Base-by-base conservation (phyloP, 768 basidiomycete species). In the Kwoniella sp. region DNA sequence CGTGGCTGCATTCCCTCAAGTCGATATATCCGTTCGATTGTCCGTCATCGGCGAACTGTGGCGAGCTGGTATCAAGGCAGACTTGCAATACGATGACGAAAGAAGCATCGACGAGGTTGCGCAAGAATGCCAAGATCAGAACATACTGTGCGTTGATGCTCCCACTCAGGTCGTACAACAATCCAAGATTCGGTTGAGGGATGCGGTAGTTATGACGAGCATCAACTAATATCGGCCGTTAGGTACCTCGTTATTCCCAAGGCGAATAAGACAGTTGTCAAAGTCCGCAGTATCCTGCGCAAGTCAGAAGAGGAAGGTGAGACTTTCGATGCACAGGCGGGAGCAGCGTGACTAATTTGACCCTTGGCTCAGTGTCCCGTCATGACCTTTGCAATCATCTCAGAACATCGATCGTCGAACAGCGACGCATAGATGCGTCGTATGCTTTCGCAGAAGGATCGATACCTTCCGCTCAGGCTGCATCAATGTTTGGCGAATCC, bases 71-170 rank as follows among this genome's bases (percentile, higher is more conserved):
- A 72, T 79, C 36, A 37, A 70, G 29, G 77, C 78, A 24, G 78
- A 79, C 63, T 59, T 79, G 60, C 75, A 77, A 59, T 79, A 79
- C 54, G 77, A 79, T 47, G 78, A 79, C 68, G 71, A 72, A 13
- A 33, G 78, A 46, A 60, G 53, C 24, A 30, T 77, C 40, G 75
- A 78, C 17, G 73, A 78, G 37, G 76, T 79, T 13, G 55, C 63
- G 33, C 26, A 49, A 21, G 78, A 79, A 57, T 79, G 77, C 50
- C 30, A 65, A 54, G 75, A 75, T 24, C 78, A 78, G 60, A 79
- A 77, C 58, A 74, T 73, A 7, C 53, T 77, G 77, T 79, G 26
- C 68, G 76, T 65, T 2, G 15, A 27, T 51, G n/a, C 22, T 12
- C n/a, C n/a, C n/a, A 26, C 22, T 25, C 25, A 49, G 24, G 1